These are phyloP conservation scores for Pythium utonaiense DNA, from an alignment of 352 stramenopile species.

Conservation along the genomic window DNA sequence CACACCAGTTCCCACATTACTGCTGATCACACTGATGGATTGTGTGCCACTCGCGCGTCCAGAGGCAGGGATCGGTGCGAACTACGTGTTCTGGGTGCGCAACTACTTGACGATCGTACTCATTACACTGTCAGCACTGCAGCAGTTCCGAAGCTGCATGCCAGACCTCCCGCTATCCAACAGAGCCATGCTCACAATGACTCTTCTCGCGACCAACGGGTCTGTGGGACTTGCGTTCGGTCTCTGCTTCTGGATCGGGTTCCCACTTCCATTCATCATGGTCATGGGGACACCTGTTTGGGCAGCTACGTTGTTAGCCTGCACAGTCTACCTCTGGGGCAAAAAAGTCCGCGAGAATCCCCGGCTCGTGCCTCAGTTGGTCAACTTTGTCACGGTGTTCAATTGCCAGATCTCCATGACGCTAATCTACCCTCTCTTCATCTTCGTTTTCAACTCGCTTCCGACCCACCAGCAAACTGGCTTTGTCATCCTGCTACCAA, in stretches of 20 bases:
- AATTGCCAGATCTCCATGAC: conserved; percentile 31
- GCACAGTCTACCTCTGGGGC: conserved; percentile 26
- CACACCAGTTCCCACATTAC: conserved; percentile 29
- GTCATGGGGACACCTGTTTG: conserved; percentile 25
- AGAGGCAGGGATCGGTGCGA: conserved; percentile 22
- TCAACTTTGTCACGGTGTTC: conserved; percentile 33
- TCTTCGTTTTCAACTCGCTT: conserved; percentile 29
- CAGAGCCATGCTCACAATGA: conserved; percentile 1
- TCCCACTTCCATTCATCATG: conserved; percentile 36
- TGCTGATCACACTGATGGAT: conserved; percentile 31
- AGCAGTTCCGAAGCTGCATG: conserved; percentile 21
- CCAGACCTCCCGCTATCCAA: conserved; percentile 3
- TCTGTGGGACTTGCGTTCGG: conserved; percentile 19
- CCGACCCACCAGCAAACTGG: conserved; percentile 9
- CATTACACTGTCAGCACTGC: conserved; percentile 25
- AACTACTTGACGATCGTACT: conserved; percentile 25
- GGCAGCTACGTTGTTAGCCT: conserved; percentile 17
- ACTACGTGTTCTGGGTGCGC: conserved; percentile 33
- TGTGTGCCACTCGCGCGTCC: conserved; percentile 19
- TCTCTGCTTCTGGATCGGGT: conserved; percentile 28
- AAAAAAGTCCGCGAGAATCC: conserved; percentile 17
- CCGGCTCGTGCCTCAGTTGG: conserved; percentile 18
- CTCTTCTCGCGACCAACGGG: conserved; percentile 20
- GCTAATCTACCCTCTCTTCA: conserved; percentile 37
- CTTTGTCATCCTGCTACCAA: conserved; percentile 31